These are phyloP conservation scores for Zygosaccharomyces pseudobailii DNA, from an alignment of 1,139 yeast species.

Conservation along the genomic window DNA sequence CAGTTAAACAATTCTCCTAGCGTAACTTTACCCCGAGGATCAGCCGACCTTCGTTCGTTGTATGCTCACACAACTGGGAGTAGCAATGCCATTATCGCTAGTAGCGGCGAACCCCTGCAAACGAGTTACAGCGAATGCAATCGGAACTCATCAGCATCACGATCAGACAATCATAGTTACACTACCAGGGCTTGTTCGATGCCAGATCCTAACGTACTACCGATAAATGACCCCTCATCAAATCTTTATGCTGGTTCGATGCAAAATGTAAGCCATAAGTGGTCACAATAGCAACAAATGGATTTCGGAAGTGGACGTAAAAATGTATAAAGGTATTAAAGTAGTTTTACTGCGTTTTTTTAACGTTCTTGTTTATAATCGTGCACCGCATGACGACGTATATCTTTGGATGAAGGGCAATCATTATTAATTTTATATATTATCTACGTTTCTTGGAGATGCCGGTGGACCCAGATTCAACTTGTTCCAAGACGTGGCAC, in stretches of 20 bases:
- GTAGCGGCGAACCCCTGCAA: neutral
- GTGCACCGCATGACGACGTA: neutral
- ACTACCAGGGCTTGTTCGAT: slow-evolving; percentile 25
- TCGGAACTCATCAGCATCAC: slow-evolving; percentile 16
- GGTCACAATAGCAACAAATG: slow-evolving; percentile 3
- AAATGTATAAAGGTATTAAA: neutral
- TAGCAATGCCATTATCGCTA: neutral
- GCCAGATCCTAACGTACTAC: slow-evolving; percentile 22
- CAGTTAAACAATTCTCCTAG: slow-evolving; percentile 5
- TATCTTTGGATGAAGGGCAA: neutral
- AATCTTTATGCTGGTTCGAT: neutral
- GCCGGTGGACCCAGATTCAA: slow-evolving; percentile 3
- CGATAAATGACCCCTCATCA: neutral
- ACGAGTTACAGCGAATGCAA: slow-evolving; percentile 7
- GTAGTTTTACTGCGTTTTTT: neutral
- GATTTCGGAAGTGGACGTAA: neutral
- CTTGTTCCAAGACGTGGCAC: slow-evolving; percentile 43
- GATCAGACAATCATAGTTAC: slow-evolving; percentile 20
- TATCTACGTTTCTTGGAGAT: slow-evolving; percentile 8
- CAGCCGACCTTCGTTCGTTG: neutral
- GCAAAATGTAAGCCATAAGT: neutral
- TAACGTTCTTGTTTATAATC: neutral
- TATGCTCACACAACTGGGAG: slow-evolving; percentile 1
- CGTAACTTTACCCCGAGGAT: slow-evolving; percentile 3
- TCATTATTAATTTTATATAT: slow-evolving; percentile 3